Evolutionary conservation across 192 early-diverging fungal genomes (phyloP), one percentile per base, ranked within the genome.

Genomic region (Podila epicladia): DNA sequence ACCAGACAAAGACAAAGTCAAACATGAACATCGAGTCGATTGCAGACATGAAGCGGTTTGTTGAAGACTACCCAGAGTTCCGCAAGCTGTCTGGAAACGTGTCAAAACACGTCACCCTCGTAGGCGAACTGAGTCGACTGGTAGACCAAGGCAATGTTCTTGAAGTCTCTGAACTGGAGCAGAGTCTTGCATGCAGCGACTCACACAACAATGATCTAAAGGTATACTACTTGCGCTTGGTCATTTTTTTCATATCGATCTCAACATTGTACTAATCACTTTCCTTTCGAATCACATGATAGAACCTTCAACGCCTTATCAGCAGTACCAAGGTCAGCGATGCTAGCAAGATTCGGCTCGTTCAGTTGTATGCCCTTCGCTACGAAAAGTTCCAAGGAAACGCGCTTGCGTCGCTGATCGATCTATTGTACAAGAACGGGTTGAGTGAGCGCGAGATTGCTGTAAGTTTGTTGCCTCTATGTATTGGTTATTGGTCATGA

Each of bases 51-150:
- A 99, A 99, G 80, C 89, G 93, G 58, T 99, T 99, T 91, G 95
- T 99, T 12, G 97, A 99, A 82, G 95, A 96, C 53, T 99, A 99
- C 72, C 98, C 98, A 8, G 98, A 99, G 71, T 98, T 99, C 74
- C 86, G 95, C 69, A 98, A 97, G 83, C 87, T 99, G 19, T 94
- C 93, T 28, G 97, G 97, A 11, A 99, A 99, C 76, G 98, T 99
- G 15, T 94, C 94, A 19, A 99, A 99, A 72, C 98, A 99, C 83
- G 98, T 99, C 11, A 93, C 98, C 11, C 82, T 99, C n/a, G 96
- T 98, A 26, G 92, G 95, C n/a, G 98, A 99, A 83, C 87, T 98
- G 45, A 96, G 94, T 75, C 88, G 95, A 22, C 72, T 91, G 35
- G 95, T 98, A 17, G 89, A 88, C 0, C 74, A 87, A 70, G 89